Base-by-base conservation (phyloP, 208 protist species). In the Endotrypanum monterogeii region DNA sequence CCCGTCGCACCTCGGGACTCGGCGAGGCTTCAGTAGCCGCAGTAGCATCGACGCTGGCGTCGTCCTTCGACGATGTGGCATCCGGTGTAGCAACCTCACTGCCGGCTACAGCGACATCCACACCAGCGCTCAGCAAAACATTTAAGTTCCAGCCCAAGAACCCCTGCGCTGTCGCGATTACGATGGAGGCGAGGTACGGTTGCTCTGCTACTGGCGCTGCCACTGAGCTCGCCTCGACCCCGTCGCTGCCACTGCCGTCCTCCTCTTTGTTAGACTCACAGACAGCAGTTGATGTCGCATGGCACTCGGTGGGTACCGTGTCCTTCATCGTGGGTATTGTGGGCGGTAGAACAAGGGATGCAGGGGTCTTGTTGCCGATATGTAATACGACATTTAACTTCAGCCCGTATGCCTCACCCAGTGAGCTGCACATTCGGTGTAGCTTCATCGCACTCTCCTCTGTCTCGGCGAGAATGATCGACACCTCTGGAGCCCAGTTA, bases 401-500 rank as follows among this genome's bases (percentile, higher is more conserved):
- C 6, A 23, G 28, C 20, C 68, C 55, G 71, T 63, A 76, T 16
- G 71, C 57, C 23, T 76, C 77, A 7, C 48, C 69, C 11, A 85
- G 67, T 1, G 39, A 9, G 5, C 37, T 55, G 67, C 68, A 77
- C 23, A 74, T 25, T n/a, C 66, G 67, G 50, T 56, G n/a, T 67
- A 82, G 63, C 63, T 78, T 78, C 55, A 50, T 70, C 30, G 78
- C 80, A 46, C 60, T 63, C 37, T 67, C 41, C 60, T 85, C 83
- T 23, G 51, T 81, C 71, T 76, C 82, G 7, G 82, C 81, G 0
- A 89, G 30, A 20, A 88, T 67, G 6, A 87, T 50, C 23, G 80
- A 76, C 67, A 82, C 83, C 71, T 87, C 73, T 16, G 74, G 72
- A 2, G 72, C 48, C 75, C 76, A 73, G 58, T 89, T 56, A 25